Conservation (phyloP, 208 protist species). For the Trypanosoma lewisi region DNA sequence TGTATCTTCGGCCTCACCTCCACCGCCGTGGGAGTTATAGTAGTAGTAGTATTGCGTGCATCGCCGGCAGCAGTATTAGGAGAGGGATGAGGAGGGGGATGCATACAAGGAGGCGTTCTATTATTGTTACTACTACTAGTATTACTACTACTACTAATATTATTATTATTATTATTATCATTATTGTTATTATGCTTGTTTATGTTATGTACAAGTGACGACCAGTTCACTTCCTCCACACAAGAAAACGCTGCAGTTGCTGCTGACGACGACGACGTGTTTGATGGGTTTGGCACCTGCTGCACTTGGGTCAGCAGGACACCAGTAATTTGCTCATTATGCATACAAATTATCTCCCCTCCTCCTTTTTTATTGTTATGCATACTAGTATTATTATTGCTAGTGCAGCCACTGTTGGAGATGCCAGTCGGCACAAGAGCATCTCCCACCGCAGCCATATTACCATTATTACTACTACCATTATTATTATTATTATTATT, state of each 20-base stretch:
- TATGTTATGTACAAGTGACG: not conserved
- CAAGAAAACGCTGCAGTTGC: not conserved
- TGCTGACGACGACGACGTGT: not conserved
- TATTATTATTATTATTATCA: constrained; percentile 5
- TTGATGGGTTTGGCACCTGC: not conserved
- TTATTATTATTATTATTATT: too few relatives aligned
- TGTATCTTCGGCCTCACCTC: constrained; percentile 33
- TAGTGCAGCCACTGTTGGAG: constrained; percentile 10
- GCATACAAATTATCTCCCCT: not conserved
- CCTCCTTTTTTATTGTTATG: not conserved
- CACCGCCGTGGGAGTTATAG: not conserved
- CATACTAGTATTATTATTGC: constrained; percentile 3
- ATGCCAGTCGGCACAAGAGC: too few relatives aligned
- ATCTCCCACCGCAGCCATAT: too few relatives aligned
- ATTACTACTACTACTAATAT: not conserved
- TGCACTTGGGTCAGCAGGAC: constrained; percentile 43
- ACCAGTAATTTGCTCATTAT: constrained; percentile 17
- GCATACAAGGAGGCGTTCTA: too few relatives aligned
- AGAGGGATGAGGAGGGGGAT: too few relatives aligned
- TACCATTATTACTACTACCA: too few relatives aligned
- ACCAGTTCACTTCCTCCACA: not conserved
- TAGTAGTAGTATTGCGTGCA: constrained; percentile 1
- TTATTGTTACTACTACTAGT: not conserved
- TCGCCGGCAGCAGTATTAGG: too few relatives aligned
- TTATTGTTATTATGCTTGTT: not conserved